Evolutionary conservation across 1,284 basidiomycete species (phyloP).

Genomic region (Cryptococcus jaspeensis): DNA sequence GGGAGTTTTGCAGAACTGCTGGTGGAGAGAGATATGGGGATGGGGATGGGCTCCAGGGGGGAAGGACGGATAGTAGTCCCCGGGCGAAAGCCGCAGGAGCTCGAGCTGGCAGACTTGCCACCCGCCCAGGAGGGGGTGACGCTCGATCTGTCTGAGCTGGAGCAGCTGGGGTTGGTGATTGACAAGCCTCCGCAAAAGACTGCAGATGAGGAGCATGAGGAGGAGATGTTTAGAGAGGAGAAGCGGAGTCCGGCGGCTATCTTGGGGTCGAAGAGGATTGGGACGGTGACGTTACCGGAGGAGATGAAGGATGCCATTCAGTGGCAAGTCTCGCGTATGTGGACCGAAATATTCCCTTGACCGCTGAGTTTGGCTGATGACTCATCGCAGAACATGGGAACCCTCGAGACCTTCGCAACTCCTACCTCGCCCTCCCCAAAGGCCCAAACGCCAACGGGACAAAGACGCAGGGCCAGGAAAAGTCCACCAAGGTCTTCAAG

Average conservation of each 20-base stretch:
- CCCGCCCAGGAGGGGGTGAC: neutral
- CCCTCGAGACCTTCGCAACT: slow-evolving; percentile 25
- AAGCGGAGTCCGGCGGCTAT: slow-evolving; percentile 75
- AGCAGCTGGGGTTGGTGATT: too few species aligned
- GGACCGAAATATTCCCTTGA: neutral
- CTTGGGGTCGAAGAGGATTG: slow-evolving; percentile 70
- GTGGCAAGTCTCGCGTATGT: slow-evolving; percentile 45
- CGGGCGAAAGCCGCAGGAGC: too few species aligned
- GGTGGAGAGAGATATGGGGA: too few species aligned
- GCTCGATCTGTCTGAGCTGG: too few species aligned
- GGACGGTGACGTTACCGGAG: slow-evolving; percentile 65
- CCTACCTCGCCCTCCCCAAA: slow-evolving; percentile 20
- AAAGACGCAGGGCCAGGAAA: slow-evolving; percentile 20
- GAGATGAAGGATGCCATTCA: slow-evolving; percentile 57
- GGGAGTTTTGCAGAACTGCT: too few species aligned
- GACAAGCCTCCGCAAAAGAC: too few species aligned
- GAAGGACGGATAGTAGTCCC: too few species aligned
- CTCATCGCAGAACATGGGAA: slow-evolving; percentile 15
- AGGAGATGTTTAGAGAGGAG: slow-evolving; percentile 61
- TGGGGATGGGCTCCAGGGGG: too few species aligned
- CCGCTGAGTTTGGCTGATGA: neutral
- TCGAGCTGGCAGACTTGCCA: too few species aligned
- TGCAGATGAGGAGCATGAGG: slow-evolving; percentile 64
- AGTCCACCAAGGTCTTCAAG: slow-evolving; percentile 14
- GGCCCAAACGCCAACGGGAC: neutral